Percentiles rank a stretch among this genome's conserved stretches.
Conservation (phyloP, 2,329 filamentous ascomycete species). For the Hawksworthiomyces lignivorus region DNA sequence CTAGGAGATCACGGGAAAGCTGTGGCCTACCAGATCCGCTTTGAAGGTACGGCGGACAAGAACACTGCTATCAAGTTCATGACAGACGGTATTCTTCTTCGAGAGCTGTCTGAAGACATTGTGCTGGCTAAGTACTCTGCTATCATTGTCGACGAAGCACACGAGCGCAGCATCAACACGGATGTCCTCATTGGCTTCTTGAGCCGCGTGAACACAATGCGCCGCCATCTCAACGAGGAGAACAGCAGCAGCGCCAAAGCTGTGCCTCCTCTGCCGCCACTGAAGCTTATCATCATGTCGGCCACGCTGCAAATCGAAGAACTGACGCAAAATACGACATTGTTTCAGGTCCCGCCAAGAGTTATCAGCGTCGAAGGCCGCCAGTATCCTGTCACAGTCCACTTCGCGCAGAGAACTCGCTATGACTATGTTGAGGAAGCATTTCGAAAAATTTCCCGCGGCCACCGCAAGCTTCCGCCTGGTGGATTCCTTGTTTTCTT, state of each 20-base stretch:
- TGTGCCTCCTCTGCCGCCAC: slow-evolving; percentile 64
- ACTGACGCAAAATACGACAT: slow-evolving; percentile 71
- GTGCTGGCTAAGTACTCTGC: slow-evolving; percentile 83
- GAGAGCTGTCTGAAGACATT: slow-evolving; percentile 87
- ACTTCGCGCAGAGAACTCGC: slow-evolving; percentile 77
- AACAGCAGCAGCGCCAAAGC: slow-evolving; percentile 16
- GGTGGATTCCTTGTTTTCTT: slow-evolving; percentile 91
- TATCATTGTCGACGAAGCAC: slow-evolving; percentile 92
- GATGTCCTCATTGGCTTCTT: slow-evolving; percentile 98
- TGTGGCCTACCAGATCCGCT: slow-evolving; percentile 91
- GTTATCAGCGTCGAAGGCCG: slow-evolving; percentile 85
- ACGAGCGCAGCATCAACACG: slow-evolving; percentile 95
- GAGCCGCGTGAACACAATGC: slow-evolving; percentile 80
- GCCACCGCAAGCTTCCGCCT: slow-evolving; percentile 81
- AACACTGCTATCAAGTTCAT: slow-evolving; percentile 96
- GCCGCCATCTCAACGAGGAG: slow-evolving; percentile 51
- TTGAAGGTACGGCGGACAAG: slow-evolving; percentile 72
- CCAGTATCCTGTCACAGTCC: slow-evolving; percentile 81
- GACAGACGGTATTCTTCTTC: slow-evolving; percentile 92
- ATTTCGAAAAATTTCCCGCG: slow-evolving; percentile 77
- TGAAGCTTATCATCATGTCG: slow-evolving; percentile 98
- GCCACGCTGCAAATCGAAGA: slow-evolving; percentile 88
- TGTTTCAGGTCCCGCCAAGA: slow-evolving; percentile 74
- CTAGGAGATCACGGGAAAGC: slow-evolving; percentile 67
- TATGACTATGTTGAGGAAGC: slow-evolving; percentile 87